Evolutionary conservation across 345 rosid genomes (phyloP).

Genomic region (Dovyalis caffra): DNA sequence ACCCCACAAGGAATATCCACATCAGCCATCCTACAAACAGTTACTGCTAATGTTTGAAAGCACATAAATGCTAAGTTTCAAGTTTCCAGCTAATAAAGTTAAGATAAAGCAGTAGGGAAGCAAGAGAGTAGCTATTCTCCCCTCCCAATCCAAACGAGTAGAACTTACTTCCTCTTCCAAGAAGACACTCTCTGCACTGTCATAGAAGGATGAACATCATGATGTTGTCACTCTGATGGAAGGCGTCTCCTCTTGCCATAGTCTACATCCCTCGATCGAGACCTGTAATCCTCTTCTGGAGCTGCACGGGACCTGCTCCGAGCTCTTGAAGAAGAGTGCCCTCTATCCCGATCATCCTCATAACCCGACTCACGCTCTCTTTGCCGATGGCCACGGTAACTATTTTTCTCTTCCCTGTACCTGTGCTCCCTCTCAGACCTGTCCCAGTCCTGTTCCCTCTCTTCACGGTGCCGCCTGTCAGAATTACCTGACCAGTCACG

Average conservation of each 20-base stretch:
- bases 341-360: constrained; percentile 69
- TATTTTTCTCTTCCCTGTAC: constrained; percentile 63
- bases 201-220: constrained; percentile 10
- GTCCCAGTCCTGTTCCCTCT: constrained; percentile 52
- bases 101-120: constrained; percentile 25
- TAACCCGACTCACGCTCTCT: constrained; percentile 64
- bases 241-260: constrained; percentile 71
- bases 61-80: constrained; percentile 33
- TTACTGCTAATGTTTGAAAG: constrained; percentile 26
- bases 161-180: constrained; percentile 54
- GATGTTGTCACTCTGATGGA: constrained; percentile 43
- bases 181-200: constrained; percentile 29
- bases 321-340: constrained; percentile 65
- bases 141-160: constrained; percentile 31
- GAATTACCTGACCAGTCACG: constrained; percentile 73
- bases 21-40: constrained; percentile 22
- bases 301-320: constrained; percentile 65
- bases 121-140: constrained; percentile 25
- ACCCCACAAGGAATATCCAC: constrained; percentile 32
- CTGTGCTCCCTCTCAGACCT: constrained; percentile 57
- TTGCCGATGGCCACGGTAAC: constrained; percentile 59
- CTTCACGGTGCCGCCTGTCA: constrained; percentile 62
- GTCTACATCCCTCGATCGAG: constrained; percentile 73
- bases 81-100: constrained; percentile 19
- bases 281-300: constrained; percentile 63